These are phyloP conservation scores for Colletotrichum tanaceti DNA, from an alignment of 2,329 filamentous ascomycete species.

Conservation along the genomic window DNA sequence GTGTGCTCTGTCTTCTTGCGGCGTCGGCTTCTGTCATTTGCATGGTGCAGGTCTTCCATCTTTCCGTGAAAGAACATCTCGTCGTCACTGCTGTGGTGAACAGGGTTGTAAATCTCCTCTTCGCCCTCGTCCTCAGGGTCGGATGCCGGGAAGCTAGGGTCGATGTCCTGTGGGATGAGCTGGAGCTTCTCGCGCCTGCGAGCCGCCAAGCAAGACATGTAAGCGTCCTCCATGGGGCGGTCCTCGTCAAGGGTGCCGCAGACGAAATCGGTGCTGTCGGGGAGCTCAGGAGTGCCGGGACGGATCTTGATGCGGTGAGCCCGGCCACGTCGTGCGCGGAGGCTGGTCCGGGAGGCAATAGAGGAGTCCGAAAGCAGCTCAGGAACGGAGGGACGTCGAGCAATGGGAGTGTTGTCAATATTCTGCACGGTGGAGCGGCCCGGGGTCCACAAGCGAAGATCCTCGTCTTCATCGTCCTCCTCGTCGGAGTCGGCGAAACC, in stretches of 20 bases:
- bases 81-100: conserved; percentile 75
- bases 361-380: conserved; percentile 72
- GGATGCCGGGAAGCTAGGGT: conserved; percentile 95
- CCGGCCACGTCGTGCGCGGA: conserved; percentile 49
- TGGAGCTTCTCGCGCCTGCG: conserved; percentile 85
- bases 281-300: conserved; percentile 81
- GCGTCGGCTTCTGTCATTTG: conserved; percentile 62
- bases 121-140: conserved; percentile 90
- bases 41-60: conserved; percentile 73
- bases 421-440: conserved; percentile 55
- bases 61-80: conserved; percentile 77
- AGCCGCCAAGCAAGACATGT: conserved; percentile 84
- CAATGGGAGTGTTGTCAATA: conserved; percentile 50
- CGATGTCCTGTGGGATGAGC: conserved; percentile 92
- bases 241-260: conserved; percentile 98
- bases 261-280: conserved; percentile 99
- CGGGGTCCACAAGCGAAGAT: conserved; percentile 69
- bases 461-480: conserved; percentile 74
- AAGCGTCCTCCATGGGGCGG: conserved; percentile 91
- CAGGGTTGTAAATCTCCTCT: conserved; percentile 71
- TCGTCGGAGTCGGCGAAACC: conserved; percentile 77
- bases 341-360: conserved; percentile 59
- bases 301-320: conserved; percentile 66
- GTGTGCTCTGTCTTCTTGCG: conserved; percentile 63
- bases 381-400: conserved; percentile 54